These are phyloP conservation scores for Paxillus involutus DNA, from an alignment of 768 basidiomycete species.

Conservation along the genomic window DNA sequence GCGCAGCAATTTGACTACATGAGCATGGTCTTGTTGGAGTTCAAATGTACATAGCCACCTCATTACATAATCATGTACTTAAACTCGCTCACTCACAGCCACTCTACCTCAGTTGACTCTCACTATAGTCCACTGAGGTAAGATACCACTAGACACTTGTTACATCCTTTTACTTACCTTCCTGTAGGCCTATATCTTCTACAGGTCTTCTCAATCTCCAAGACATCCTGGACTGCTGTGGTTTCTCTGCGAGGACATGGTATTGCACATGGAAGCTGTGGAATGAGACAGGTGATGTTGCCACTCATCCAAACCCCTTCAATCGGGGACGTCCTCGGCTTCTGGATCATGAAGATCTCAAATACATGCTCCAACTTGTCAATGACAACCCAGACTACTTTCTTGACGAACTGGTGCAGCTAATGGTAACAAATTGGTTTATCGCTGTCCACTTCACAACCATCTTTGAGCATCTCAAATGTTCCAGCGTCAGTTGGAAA, in stretches of 20 bases:
- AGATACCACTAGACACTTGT: no score
- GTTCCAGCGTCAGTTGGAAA: constrained; percentile 26
- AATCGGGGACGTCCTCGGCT: no score
- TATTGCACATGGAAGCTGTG: constrained; percentile 17
- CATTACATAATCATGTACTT: no score
- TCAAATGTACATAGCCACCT: no score
- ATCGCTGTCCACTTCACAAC: constrained; percentile 35
- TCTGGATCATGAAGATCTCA: constrained; percentile 1
- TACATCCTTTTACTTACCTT: no score
- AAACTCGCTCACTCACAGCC: no score
- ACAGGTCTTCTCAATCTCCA: constrained; percentile 13
- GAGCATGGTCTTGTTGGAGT: constrained; percentile 12
- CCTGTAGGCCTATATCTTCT: background rate
- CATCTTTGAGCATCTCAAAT: constrained; percentile 28
- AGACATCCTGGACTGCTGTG: constrained; percentile 21
- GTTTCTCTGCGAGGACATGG: constrained; percentile 21
- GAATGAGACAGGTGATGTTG: constrained; percentile 12
- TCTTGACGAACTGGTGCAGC: constrained; percentile 18
- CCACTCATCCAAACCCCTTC: background rate
- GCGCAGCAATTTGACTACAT: constrained; percentile 27
- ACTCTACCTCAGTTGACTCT: no score
- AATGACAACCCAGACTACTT: constrained; percentile 20
- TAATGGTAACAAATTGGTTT: constrained; percentile 16
- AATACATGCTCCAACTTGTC: constrained; percentile 18
- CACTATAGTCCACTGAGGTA: no score